phyloP scores from a whole-genome alignment of 768 basidiomycete genomes.

The Piloderma croceum region DNA sequence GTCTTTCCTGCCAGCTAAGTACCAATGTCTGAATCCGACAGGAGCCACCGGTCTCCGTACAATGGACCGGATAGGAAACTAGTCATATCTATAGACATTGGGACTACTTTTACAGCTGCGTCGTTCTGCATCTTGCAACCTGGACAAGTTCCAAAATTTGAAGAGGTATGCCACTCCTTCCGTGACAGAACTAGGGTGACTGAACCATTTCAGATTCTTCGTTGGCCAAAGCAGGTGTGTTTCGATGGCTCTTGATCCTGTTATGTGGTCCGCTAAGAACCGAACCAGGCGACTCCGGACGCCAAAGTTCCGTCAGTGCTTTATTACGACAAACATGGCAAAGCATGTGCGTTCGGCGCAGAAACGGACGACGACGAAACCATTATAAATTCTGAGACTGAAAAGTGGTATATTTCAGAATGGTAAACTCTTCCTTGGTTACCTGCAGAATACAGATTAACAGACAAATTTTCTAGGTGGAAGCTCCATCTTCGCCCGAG shows the following conservation, averaged over 20 bases:
- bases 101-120: slow-evolving; percentile 14
- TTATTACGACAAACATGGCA: slow-evolving; percentile 39
- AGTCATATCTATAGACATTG: slow-evolving; percentile 24
- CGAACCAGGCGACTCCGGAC: slow-evolving; percentile 37
- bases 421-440: slow-evolving; percentile 26
- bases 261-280: slow-evolving; percentile 25
- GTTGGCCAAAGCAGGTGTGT: slow-evolving; percentile 21
- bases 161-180: slow-evolving; percentile 9
- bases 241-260: slow-evolving; percentile 26
- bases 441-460: neutral
- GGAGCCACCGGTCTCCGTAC: slow-evolving; percentile 37
- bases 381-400: slow-evolving; percentile 35
- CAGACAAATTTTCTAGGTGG: slow-evolving; percentile 8
- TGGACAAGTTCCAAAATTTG: slow-evolving; percentile 15
- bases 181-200: neutral
- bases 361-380: slow-evolving; percentile 38
- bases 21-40: too few relatives aligned
- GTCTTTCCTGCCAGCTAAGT: too few relatives aligned
- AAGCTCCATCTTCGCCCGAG: slow-evolving; percentile 15
- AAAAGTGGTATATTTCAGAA: slow-evolving; percentile 41
- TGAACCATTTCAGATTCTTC: neutral
- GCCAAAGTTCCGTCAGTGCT: slow-evolving; percentile 46
- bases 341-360: slow-evolving; percentile 38
- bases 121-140: slow-evolving; percentile 17
- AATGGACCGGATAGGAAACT: slow-evolving; percentile 36